phyloP scores from a whole-genome alignment of 1,139 yeast genomes.

The Candida tetrigidarum region DNA sequence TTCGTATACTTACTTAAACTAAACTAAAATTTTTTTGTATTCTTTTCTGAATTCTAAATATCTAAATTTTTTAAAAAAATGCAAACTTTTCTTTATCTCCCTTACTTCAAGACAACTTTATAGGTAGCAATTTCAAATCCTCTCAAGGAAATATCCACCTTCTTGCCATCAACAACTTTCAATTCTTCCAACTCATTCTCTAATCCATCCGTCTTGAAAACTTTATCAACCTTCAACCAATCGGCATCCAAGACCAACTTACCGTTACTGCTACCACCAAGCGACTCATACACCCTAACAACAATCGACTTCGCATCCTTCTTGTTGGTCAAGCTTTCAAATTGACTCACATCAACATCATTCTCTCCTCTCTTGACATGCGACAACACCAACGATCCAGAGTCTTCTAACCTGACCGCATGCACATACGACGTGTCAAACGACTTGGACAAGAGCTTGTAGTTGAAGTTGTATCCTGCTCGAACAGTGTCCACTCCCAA shows the following conservation, averaged over 20 bases:
- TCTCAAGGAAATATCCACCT: slow-evolving; percentile 53
- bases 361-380: slow-evolving; percentile 89
- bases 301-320: slow-evolving; percentile 63
- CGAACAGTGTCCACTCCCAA: slow-evolving; percentile 68
- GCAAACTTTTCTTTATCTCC: too few species aligned
- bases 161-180: slow-evolving; percentile 21
- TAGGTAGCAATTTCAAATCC: slow-evolving; percentile 82
- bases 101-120: slow-evolving; percentile 45
- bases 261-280: slow-evolving; percentile 77
- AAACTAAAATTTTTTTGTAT: too few species aligned
- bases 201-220: slow-evolving; percentile 66
- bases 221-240: slow-evolving; percentile 47
- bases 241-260: slow-evolving; percentile 41
- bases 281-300: slow-evolving; percentile 79
- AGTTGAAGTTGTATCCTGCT: slow-evolving; percentile 82
- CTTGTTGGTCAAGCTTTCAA: slow-evolving; percentile 39
- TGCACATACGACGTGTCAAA: slow-evolving; percentile 24
- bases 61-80: background rate
- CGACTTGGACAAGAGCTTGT: slow-evolving; percentile 34
- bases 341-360: slow-evolving; percentile 56
- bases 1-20: too few species aligned
- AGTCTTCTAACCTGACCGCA: slow-evolving; percentile 33
- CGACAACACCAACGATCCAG: slow-evolving; percentile 60
- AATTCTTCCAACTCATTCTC: slow-evolving; percentile 59
- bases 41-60: slow-evolving; percentile 31